Percentiles rank a stretch among this genome's conserved stretches.
phyloP scores from a whole-genome alignment of 331 rosid genomes.

The Stylosanthes scabra region DNA sequence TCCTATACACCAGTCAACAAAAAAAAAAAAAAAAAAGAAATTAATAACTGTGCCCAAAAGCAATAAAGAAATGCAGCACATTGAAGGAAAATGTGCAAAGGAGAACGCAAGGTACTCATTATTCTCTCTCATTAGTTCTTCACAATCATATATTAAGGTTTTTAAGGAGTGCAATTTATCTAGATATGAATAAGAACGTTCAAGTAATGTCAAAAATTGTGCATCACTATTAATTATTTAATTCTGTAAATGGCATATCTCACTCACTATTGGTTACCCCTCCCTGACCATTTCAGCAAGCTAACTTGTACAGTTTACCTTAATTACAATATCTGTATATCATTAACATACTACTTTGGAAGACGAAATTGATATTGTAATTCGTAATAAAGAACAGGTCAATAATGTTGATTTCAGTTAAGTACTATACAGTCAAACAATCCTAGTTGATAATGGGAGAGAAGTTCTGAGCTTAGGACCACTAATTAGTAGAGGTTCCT shows the following conservation, averaged over 20 bases:
- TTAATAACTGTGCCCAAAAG: constrained; percentile 6
- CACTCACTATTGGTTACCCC: constrained; percentile 19
- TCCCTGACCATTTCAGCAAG: constrained; percentile 25
- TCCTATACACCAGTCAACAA: constrained; percentile 54
- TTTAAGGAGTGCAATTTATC: constrained; percentile 12
- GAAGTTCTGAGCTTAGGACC: constrained; percentile 10
- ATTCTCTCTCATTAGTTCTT: constrained; percentile 1
- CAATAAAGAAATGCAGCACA: constrained; percentile 17
- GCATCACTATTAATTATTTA: constrained; percentile 4
- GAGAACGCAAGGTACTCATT: constrained; percentile 20
- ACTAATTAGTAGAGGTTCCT: constrained; percentile 20
- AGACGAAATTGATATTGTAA: constrained; percentile 18
- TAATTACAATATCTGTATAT: not conserved
- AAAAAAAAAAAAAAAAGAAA: constrained; percentile 17
- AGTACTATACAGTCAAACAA: constrained; percentile 14
- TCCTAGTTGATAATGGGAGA: constrained; percentile 8
- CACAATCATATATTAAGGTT: constrained; percentile 4
- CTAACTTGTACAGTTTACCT: constrained; percentile 25
- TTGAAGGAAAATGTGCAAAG: constrained; percentile 25
- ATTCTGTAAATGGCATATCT: constrained; percentile 11
- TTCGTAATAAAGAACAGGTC: constrained; percentile 25
- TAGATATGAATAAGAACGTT: not conserved
- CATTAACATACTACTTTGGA: not conserved
- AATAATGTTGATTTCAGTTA: constrained; percentile 12
- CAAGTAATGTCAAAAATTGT: constrained; percentile 3